These are phyloP conservation scores for Phytopythium oedochilum DNA, from an alignment of 352 stramenopile species.

Conservation along the genomic window DNA sequence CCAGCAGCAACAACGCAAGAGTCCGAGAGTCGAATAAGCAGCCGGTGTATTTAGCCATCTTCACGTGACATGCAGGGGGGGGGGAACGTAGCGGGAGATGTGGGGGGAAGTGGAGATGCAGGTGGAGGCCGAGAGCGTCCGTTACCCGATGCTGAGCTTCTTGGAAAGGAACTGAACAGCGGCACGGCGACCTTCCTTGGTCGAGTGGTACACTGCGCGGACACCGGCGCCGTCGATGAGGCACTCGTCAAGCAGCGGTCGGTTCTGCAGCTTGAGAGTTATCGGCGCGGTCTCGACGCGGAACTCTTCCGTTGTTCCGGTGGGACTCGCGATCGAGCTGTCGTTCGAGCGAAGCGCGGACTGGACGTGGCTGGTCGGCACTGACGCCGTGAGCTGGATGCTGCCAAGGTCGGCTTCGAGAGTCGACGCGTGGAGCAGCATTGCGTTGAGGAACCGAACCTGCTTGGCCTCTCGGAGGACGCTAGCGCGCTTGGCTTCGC, in stretches of 20 bases:
- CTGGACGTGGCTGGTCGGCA: constrained; percentile 45
- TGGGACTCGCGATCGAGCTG: background rate
- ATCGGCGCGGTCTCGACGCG: constrained; percentile 8
- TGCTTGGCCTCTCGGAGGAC: constrained; percentile 20
- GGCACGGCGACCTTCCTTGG: constrained; percentile 47
- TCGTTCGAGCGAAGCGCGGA: background rate
- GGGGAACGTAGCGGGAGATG: too few species aligned
- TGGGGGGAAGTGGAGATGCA: background rate
- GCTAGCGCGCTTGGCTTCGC: constrained; percentile 13
- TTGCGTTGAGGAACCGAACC: constrained; percentile 45
- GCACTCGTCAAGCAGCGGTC: constrained; percentile 49
- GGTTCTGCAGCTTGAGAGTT: constrained; percentile 38
- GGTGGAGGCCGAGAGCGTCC: background rate
- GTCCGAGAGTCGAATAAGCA: constrained; percentile 10
- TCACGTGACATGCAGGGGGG: constrained; percentile 31
- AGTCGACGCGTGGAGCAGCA: constrained; percentile 45
- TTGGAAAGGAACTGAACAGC: constrained; percentile 47
- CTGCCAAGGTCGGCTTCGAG: constrained; percentile 43
- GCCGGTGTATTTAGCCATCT: constrained; percentile 55
- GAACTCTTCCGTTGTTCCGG: constrained; percentile 2
- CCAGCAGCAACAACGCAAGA: constrained; percentile 1
- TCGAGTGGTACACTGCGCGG: constrained; percentile 48
- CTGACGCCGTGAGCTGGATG: constrained; percentile 39
- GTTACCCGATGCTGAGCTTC: constrained; percentile 12
- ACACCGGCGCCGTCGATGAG: constrained; percentile 36